Evolutionary conservation across 495 filamentous ascomycete genomes (phyloP).

Genomic region (Friedmanniomyces simplex): DNA sequence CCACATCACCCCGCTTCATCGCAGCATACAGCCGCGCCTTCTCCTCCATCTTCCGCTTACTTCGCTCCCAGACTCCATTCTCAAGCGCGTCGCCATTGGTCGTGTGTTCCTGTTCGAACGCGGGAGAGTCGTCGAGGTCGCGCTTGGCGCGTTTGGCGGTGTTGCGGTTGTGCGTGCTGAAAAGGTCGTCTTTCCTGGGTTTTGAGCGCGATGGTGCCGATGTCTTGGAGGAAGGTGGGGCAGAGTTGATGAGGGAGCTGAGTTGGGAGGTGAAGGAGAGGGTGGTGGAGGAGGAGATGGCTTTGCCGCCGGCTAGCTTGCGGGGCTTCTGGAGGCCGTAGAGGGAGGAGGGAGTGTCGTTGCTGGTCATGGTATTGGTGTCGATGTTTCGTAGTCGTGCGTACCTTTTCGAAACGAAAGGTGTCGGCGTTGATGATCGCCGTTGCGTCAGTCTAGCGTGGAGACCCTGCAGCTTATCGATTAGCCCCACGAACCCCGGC

Average conservation of each 20-base stretch:
- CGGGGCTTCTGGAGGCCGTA: slow-evolving; percentile 65
- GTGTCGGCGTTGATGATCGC: too few species aligned
- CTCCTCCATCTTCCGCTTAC: slow-evolving; percentile 69
- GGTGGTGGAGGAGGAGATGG: slow-evolving; percentile 58
- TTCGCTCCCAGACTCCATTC: slow-evolving; percentile 44
- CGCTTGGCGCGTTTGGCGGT: slow-evolving; percentile 50
- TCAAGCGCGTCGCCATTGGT: slow-evolving; percentile 35
- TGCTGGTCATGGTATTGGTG: slow-evolving; percentile 26
- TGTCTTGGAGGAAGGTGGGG: slow-evolving; percentile 7
- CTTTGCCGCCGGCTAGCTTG: slow-evolving; percentile 39
- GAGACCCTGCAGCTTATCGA: too few species aligned
- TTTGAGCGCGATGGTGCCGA: slow-evolving; percentile 47
- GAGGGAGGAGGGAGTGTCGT: slow-evolving; percentile 56
- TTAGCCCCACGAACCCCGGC: too few species aligned
- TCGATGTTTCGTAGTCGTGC: background rate
- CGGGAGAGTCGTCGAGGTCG: slow-evolving; percentile 29
- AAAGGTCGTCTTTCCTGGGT: slow-evolving; percentile 60
- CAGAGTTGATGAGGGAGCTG: slow-evolving; percentile 37
- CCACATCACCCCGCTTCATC: slow-evolving; percentile 63
- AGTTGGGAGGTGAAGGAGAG: slow-evolving; percentile 73
- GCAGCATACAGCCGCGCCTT: slow-evolving; percentile 76
- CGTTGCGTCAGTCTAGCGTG: too few species aligned
- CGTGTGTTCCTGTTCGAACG: slow-evolving; percentile 31
- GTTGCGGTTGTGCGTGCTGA: slow-evolving; percentile 54
- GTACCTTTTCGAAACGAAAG: background rate